phyloP scores from a whole-genome alignment of 139 green algal genomes.

The Chlorella sp. region DNA sequence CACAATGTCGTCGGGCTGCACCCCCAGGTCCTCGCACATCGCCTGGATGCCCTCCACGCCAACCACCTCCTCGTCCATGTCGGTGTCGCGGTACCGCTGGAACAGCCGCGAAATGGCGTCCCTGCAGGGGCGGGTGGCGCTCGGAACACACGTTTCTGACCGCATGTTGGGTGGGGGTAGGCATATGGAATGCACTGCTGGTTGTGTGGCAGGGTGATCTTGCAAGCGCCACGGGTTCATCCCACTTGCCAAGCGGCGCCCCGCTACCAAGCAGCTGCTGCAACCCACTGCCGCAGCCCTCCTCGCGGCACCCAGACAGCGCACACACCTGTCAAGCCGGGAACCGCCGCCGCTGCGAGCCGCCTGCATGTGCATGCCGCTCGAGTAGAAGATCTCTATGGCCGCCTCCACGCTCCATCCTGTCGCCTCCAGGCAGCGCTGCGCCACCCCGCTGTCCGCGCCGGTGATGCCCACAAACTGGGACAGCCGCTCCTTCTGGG shows the following conservation, averaged over 20 bases:
- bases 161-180: not conserved
- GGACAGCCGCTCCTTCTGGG: slow-evolving; percentile 53
- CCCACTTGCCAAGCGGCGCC: too few species aligned
- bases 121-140: not conserved
- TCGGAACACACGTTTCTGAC: not conserved
- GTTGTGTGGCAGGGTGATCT: not conserved
- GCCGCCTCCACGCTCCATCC: slow-evolving; percentile 61
- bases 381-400: slow-evolving; percentile 61
- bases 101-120: slow-evolving; percentile 47
- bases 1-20: slow-evolving; percentile 85
- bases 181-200: not conserved
- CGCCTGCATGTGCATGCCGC: slow-evolving; percentile 12
- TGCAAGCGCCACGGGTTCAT: too few species aligned
- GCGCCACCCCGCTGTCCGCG: slow-evolving; percentile 9
- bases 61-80: slow-evolving; percentile 17
- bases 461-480: slow-evolving; percentile 64
- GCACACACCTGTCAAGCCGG: not conserved
- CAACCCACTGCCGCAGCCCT: too few species aligned
- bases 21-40: slow-evolving; percentile 82
- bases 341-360: not conserved
- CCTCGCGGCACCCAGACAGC: too few species aligned
- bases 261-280: too few species aligned
- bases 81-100: slow-evolving; percentile 46
- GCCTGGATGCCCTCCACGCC: slow-evolving; percentile 73
- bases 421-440: slow-evolving; percentile 31